Evolutionary conservation across 2,329 filamentous ascomycete genomes (phyloP), one percentile per base, ranked within the genome.

Genomic region (Penicillium sp.): DNA sequence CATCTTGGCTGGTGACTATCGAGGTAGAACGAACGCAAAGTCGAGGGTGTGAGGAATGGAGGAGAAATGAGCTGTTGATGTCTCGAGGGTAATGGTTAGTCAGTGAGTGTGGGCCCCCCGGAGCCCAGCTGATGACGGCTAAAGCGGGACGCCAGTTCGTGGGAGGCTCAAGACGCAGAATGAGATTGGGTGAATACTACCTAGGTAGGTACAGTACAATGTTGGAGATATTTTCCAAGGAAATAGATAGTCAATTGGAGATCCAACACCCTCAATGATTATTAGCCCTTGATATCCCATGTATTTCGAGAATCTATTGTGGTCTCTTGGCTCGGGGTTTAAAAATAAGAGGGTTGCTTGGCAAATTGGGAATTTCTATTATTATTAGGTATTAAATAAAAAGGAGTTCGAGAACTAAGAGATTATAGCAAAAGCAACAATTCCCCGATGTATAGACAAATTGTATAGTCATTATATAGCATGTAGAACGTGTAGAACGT

Each of bases 1-100:
- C 75, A 78, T 78, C 50, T 68, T 74, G 58, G 47, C 58, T 57
- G 58, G 45, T 46, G 56, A 63, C 33, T 52, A 60, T 55, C 47
- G 46, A 49, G 53, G 48, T 34, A 44, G 38, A 49, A 39, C 36
- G 38, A 38, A 50, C 25, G 36, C 36, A 45, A 45, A 50, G 40
- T 55, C 46, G 53, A 57, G 41, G 21, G 43, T 33, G 31, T 33
- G 44, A 47, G 45, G 21, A 39, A 59, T 29, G 45, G 58, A 47
- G 25, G 46, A 33, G 10, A 31, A 34, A 39, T 46, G 38, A 53
- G 54, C 31, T 36, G 38, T n/a, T 57, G 56, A 49, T 61, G 46
- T 59, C 45, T 51, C 38, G 43, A 54, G 54, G 54, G 54, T 60
- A 52, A 52, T 41, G 55, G 58, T 65, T 65, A 64, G 62, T 65